Base-by-base conservation (phyloP, 225 moss, liverwort and hornwort species). In the Physcomitrium patens region DNA sequence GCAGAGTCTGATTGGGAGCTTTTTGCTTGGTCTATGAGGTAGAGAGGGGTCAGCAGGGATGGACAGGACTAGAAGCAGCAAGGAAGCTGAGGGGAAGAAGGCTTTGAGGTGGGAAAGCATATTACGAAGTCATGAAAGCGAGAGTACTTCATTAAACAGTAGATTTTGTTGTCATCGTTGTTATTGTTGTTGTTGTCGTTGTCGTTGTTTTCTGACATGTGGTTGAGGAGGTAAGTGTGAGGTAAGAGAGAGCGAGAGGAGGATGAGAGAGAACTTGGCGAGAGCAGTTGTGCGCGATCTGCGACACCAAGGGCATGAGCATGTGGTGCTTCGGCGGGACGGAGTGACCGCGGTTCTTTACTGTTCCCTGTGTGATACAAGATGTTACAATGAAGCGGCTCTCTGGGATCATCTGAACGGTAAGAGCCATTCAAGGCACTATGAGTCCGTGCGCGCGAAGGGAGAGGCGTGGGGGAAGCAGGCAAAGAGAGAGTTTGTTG, bases 201-300 rank as follows among this genome's bases (percentile, higher is more conserved):
- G 55, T 37, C 31, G 31, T 7, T 63, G 23, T 76, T 85, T 75
- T 73, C 47, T 72, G 67, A 76, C 80, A 63, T 76, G 89, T 89
- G 89, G 86, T 89, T 89, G n/a, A n/a, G n/a, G n/a, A n/a, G n/a
- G n/a, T n/a, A n/a, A 84, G 86, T 27, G 80, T 10, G 72, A 60
- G 67, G 65, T 62, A 68, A 61, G n/a, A 24, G 28, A 65, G 74
- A 58, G 37, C 18, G 22, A 79, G 75, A 69, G 77, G 48, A 81
- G 78, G 58, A 99, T 99, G 97, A 94, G 91, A 81, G 97, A 93
- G 66, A 94, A 90, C 79, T 93, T 91, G 85, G 97, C 94, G 67
- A 90, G 89, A 77, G 91, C 93, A 68, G 93, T 99, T 28, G 74
- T 99, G 69, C 84, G 93, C 63, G 94, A 94, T 79, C 87, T 87